Base-by-base conservation (phyloP, 2,329 filamentous ascomycete species). In the Nothophoma quercina region DNA sequence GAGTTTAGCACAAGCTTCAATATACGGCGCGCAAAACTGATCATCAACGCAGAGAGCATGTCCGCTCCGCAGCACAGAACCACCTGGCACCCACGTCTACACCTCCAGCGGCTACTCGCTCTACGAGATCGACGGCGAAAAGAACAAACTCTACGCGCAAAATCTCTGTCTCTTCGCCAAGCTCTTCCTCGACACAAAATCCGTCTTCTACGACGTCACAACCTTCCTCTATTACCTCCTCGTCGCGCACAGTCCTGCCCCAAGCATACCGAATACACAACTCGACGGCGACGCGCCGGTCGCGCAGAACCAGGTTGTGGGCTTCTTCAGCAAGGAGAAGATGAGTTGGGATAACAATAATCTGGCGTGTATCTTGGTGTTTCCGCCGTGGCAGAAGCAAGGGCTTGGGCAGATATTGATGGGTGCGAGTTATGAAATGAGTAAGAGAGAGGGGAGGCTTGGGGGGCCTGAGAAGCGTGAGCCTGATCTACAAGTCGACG, bases 281-380 rank as follows among this genome's bases (percentile, higher is more conserved):
- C 75, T 63, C 13, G 54, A 55, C 3, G 33, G 33, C 2, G 57
- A 57, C 15, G 41, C 46, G 12, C 40, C 36, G 2, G 9, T 36
- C 2, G 33, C n/a, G 1, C 51, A 56, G 15, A 58, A 62, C 3
- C 85, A 88, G 68, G 87, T 97, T 23, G 85, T 93, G 1, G 95
- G 95, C n/a, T 98, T 98, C 82, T 99, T 98, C 79, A 96, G 90
- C 59, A 98, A 99, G 72, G 95, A 99, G 75, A 98, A 98, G 74
- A 89, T 97, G 81, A 96, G 91, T 3, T 99, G 95, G 93, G 95
- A 99, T 68, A 93, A 93, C 68, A 98, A 99, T 75, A 99, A 98
- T 62, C 83, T 99, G 5, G 95, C 95, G 1, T 99, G 95, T 71
- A 99, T 99, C 63, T 81, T 98, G 6, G 85, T 98, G 13, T 98